phyloP scores from a whole-genome alignment of 2,329 filamentous ascomycete genomes.

The Dryadomyces quercus-mongolicae region DNA sequence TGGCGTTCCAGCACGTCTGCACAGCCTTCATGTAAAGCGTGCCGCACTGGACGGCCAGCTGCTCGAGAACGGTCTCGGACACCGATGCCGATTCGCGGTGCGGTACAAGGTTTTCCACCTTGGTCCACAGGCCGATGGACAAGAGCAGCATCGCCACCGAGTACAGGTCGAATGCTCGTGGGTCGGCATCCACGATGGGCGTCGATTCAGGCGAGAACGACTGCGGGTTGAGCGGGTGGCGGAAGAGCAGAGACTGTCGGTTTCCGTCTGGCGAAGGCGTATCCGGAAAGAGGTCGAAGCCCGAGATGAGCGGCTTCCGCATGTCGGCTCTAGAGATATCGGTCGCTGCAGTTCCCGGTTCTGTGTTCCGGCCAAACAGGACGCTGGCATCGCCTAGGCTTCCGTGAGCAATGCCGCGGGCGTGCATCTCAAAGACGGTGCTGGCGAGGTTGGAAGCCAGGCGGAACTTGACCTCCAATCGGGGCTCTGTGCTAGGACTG shows the following conservation, averaged over 20 bases:
- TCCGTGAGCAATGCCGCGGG: slow-evolving; percentile 56
- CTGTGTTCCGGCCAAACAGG: slow-evolving; percentile 42
- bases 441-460: slow-evolving; percentile 61
- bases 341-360: slow-evolving; percentile 19
- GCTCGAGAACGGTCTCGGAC: slow-evolving; percentile 47
- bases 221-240: slow-evolving; percentile 53
- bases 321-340: slow-evolving; percentile 39
- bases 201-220: slow-evolving; percentile 30
- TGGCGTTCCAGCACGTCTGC: slow-evolving; percentile 58
- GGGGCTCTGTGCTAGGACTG: slow-evolving; percentile 44
- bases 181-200: slow-evolving; percentile 36
- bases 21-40: slow-evolving; percentile 66
- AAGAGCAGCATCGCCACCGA: slow-evolving; percentile 61
- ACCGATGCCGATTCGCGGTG: slow-evolving; percentile 37
- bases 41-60: slow-evolving; percentile 56
- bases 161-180: slow-evolving; percentile 55
- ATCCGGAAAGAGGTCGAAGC: slow-evolving; percentile 62
- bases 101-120: slow-evolving; percentile 41
- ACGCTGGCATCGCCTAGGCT: slow-evolving; percentile 57
- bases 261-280: slow-evolving; percentile 21
- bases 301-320: slow-evolving; percentile 56
- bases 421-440: slow-evolving; percentile 63
- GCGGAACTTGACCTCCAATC: slow-evolving; percentile 64
- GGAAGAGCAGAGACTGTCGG: slow-evolving; percentile 35
- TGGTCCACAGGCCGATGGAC: slow-evolving; percentile 66